These are phyloP conservation scores for Annona cherimola DNA, from an alignment of 164 flowering plant species.

Conservation along the genomic window DNA sequence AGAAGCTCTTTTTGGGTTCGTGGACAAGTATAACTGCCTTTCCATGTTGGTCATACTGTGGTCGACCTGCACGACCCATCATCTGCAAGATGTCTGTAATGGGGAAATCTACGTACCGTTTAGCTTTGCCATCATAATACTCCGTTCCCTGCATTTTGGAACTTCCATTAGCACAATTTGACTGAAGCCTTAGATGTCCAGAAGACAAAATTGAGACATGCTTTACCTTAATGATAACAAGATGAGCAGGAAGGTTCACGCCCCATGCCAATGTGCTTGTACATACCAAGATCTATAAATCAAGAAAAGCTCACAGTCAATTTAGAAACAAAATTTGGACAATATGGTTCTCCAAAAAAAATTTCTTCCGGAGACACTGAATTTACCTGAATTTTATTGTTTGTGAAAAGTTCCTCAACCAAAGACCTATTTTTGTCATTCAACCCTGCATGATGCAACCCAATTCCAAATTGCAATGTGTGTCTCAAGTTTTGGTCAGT, in stretches of 20 bases:
- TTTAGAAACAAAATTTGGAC: constrained; percentile 2
- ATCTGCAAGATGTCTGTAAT: constrained; percentile 98
- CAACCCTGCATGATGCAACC: constrained; percentile 96
- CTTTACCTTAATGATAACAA: constrained; percentile 89
- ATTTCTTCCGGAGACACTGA: background rate
- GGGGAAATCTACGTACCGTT: constrained; percentile 95
- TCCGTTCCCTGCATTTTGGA: constrained; percentile 79
- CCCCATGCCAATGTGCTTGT: constrained; percentile 99
- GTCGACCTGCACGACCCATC: constrained; percentile 99
- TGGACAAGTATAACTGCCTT: constrained; percentile 98
- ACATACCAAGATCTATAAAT: constrained; percentile 73
- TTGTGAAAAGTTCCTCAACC: constrained; percentile 92
- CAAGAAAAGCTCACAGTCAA: background rate
- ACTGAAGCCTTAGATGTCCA: background rate
- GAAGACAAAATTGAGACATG: background rate
- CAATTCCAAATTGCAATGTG: constrained; percentile 94
- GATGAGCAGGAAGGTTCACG: constrained; percentile 98
- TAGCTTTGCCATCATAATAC: constrained; percentile 83
- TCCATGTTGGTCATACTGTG: constrained; percentile 97
- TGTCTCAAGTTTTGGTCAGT: constrained; percentile 88
- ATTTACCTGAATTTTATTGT: constrained; percentile 85
- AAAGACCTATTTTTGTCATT: constrained; percentile 89
- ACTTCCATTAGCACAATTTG: background rate
- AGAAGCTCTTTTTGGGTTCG: constrained; percentile 98
- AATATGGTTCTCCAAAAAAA: background rate